These are phyloP conservation scores for Paramyrothecium sp. DNA, from an alignment of 2,329 filamentous ascomycete genomes.

Conservation along the genomic window DNA sequence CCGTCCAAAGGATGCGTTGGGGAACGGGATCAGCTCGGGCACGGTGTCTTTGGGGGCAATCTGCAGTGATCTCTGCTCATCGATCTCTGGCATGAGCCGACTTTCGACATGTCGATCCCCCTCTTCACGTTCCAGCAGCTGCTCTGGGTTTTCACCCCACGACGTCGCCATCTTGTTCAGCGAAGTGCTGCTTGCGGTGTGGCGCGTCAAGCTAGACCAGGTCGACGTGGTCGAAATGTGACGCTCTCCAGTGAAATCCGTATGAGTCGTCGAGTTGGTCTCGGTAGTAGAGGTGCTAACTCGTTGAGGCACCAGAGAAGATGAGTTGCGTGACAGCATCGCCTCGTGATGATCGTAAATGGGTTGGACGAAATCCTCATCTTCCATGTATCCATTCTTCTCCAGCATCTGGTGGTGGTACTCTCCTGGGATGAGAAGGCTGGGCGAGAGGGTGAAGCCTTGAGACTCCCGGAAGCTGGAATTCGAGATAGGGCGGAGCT, in stretches of 20 bases:
- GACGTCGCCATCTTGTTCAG: constrained; percentile 31
- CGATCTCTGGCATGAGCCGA: constrained; percentile 9
- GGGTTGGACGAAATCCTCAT: constrained; percentile 23
- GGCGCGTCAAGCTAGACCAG: constrained; percentile 51
- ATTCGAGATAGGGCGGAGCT: constrained; percentile 42
- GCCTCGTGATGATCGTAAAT: constrained; percentile 17
- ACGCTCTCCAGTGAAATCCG: constrained; percentile 46
- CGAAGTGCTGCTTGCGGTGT: constrained; percentile 52
- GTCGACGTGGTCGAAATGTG: constrained; percentile 54
- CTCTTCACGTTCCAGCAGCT: constrained; percentile 16
- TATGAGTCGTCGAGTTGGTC: constrained; percentile 46
- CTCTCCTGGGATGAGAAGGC: constrained; percentile 60
- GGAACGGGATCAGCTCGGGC: constrained; percentile 31
- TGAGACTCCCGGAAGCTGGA: constrained; percentile 59
- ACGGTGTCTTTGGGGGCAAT: constrained; percentile 24
- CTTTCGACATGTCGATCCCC: constrained; percentile 4
- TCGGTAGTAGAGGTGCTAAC: constrained; percentile 55
- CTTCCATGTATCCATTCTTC: constrained; percentile 26
- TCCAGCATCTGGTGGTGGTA: constrained; percentile 54
- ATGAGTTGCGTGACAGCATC: constrained; percentile 13
- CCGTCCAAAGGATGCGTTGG: constrained; percentile 18
- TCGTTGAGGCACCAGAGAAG: constrained; percentile 36
- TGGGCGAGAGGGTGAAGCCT: constrained; percentile 59
- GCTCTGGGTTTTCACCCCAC: constrained; percentile 29
- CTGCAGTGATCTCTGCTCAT: constrained; percentile 18